Conservation (phyloP, 495 filamentous ascomycete species). For the Hyaloscypha hepaticicola region DNA sequence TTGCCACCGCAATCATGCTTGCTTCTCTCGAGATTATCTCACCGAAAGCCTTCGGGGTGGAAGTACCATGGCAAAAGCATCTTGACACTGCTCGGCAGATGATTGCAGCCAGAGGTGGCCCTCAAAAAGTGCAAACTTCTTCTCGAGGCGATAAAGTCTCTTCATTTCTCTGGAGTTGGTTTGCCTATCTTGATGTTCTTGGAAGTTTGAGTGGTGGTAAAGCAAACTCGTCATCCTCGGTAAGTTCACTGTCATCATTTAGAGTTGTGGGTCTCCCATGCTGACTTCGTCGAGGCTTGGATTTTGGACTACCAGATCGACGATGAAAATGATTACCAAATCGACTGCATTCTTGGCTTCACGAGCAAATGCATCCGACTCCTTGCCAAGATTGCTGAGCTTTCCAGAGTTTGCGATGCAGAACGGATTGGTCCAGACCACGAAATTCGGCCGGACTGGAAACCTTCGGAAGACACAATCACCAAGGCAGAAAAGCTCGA, state of each 20-base stretch:
- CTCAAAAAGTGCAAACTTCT: conserved; percentile 47
- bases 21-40: conserved; percentile 84
- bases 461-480: conserved; percentile 52
- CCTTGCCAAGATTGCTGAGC: conserved; percentile 69
- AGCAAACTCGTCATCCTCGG: conserved; percentile 42
- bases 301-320: conserved; percentile 45
- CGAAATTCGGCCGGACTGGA: conserved; percentile 55
- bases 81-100: conserved; percentile 74
- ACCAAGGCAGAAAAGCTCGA: conserved; percentile 53
- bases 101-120: conserved; percentile 66
- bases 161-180: conserved; percentile 83
- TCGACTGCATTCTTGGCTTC: conserved; percentile 82
- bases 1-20: conserved; percentile 85
- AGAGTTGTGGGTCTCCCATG: neutral
- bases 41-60: conserved; percentile 68
- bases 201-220: conserved; percentile 72
- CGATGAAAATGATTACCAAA: conserved; percentile 57
- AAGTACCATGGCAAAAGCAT: conserved; percentile 77
- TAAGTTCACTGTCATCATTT: neutral
- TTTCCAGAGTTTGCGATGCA: conserved; percentile 69
- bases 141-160: conserved; percentile 58
- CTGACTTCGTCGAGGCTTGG: conserved; percentile 14
- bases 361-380: conserved; percentile 67
- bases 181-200: conserved; percentile 81
- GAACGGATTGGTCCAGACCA: conserved; percentile 60